Evolutionary conservation across 805 yeast genomes (phyloP).

Genomic region (Ogataea philodendri): DNA sequence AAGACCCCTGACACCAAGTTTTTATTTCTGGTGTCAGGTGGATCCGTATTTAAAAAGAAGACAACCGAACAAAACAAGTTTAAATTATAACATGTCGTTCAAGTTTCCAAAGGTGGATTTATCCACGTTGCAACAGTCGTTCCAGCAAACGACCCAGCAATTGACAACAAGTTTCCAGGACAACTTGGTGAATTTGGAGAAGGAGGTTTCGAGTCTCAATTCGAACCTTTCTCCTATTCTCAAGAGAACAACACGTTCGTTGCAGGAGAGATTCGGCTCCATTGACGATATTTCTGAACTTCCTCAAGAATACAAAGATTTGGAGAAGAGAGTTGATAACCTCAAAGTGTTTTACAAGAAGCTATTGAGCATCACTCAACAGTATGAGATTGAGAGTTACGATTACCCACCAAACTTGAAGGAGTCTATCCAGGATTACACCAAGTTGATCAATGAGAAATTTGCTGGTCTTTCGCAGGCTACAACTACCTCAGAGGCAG

Average conservation of each 20-base stretch:
- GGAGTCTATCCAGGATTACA: constrained; percentile 63
- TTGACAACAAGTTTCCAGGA: constrained; percentile 32
- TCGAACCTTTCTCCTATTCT: constrained; percentile 51
- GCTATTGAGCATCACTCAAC: constrained; percentile 49
- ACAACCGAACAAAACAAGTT: constrained; percentile 8
- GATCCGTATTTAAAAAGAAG: constrained; percentile 1
- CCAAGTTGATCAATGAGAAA: constrained; percentile 53
- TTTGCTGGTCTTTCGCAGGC: constrained; percentile 61
- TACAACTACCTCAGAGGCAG: constrained; percentile 65
- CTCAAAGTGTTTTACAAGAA: constrained; percentile 58
- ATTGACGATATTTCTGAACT: constrained; percentile 69
- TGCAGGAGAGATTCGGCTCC: constrained; percentile 62
- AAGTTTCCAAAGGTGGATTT: constrained; percentile 32
- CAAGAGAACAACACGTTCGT: constrained; percentile 55
- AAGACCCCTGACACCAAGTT: constrained; percentile 2
- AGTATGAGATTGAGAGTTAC: constrained; percentile 71
- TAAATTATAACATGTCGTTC: constrained; percentile 26
- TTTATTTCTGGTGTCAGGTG: constrained; percentile 3
- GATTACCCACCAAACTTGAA: constrained; percentile 80
- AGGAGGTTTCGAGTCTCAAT: constrained; percentile 36
- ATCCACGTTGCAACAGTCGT: constrained; percentile 28
- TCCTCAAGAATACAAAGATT: constrained; percentile 66
- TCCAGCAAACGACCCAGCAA: constrained; percentile 37
- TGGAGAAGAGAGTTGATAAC: constrained; percentile 67
- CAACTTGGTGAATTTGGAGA: constrained; percentile 31